phyloP scores from a whole-genome alignment of 2,329 filamentous ascomycete genomes.

The Trichoderma pleuroti region DNA sequence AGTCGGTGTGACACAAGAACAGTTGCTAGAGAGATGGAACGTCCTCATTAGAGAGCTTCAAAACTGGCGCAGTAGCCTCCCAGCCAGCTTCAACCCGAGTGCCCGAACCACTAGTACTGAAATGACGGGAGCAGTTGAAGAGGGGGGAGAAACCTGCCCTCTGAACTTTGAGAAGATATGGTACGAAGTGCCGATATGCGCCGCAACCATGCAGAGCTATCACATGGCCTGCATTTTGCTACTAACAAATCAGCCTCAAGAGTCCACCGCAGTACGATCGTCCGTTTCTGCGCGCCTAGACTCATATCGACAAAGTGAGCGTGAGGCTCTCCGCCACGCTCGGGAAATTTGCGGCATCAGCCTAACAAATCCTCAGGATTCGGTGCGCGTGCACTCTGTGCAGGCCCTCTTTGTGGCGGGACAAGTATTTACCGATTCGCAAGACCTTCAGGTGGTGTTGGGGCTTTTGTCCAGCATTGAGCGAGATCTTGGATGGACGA shows the following conservation, averaged over 20 bases:
- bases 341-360: conserved; percentile 13
- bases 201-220: conserved; percentile 11
- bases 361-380: neutral
- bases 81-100: conserved; percentile 6
- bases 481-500: conserved; percentile 9
- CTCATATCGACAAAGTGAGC: conserved; percentile 13
- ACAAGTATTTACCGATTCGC: conserved; percentile 1
- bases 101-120: neutral
- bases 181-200: conserved; percentile 12
- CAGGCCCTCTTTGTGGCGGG: conserved; percentile 3
- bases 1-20: conserved; percentile 7
- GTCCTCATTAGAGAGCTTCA: neutral
- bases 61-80: neutral
- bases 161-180: conserved; percentile 9
- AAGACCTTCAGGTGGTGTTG: neutral
- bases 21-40: conserved; percentile 8
- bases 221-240: conserved; percentile 12
- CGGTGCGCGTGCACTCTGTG: conserved; percentile 5
- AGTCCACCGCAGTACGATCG: conserved; percentile 7
- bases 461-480: neutral
- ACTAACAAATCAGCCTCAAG: conserved; percentile 12
- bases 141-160: neutral
- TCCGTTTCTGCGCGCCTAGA: conserved; percentile 3
- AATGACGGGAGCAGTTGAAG: neutral
- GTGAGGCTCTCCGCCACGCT: conserved; percentile 3